Base-by-base conservation (phyloP, 306 rosid genomes). In the Medicago arabica region DNA sequence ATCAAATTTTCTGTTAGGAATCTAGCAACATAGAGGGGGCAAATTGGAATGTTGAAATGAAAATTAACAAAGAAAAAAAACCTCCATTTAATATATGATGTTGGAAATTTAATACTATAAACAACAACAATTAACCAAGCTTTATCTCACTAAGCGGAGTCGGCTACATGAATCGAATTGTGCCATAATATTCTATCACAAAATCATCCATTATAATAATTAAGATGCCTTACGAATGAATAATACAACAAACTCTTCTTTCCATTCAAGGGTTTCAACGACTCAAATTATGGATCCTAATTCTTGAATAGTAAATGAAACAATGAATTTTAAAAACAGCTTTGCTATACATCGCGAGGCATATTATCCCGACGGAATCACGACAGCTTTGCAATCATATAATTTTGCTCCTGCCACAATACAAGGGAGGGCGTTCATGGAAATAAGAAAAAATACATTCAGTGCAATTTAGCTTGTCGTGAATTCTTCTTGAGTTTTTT, bases 1-100 rank as follows among this genome's bases (percentile, higher is more conserved):
- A 55, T 17, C 17, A 80, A 75, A 47, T 17, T 21, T 8, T 36
- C 75, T 53, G 82, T 72, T 61, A 85, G 76, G 55, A 71, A 74
- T 38, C 60, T 58, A 41, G 50, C 54, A 71, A 72, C 76, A 43
- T 8, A 74, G 54, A 61, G 69, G 0, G 21, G 40, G 43, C n/a
- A 65, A 40, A 50, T 2, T 63, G 4, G 9, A 68, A 58, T 36
- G 15, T 7, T 23, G 23, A 47, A 11, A 46, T 14, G 10, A 65
- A 9, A 14, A 41, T 5, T 9, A 13, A 49, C 18, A 25, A 63
- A 19, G 12, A 73, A 67, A 67, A 53, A 34, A 66, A 41, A 34
- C 23, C 36, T 16, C 75, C 55, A 46, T 25, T 54, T 57, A 0
- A 53, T 40, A 11, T 64, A 82, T 40, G 57, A 23, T 19, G 38